Evolutionary conservation across 352 stramenopile species (phyloP), one percentile per base, ranked within the genome.

Genomic region (Pythium utonaiense): DNA sequence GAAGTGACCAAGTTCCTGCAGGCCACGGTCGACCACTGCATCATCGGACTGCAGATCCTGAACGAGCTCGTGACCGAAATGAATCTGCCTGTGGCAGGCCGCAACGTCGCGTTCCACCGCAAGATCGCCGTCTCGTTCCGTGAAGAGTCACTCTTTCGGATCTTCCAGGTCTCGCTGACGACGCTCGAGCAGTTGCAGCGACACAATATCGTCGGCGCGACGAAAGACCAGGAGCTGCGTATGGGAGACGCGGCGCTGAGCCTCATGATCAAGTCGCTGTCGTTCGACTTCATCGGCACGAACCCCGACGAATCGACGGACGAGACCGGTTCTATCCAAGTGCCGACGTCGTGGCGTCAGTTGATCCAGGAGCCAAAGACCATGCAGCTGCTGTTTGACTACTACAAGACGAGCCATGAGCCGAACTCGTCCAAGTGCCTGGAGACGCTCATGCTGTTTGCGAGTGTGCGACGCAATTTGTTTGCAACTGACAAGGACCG

Each of bases 281-380:
- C 90, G 12, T 99, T 99, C 78, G 97, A 99, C 72, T 99, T 99
- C 73, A 99, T 99, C 59, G 97, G 97, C 33, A 99, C 96, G 8
- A 99, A 99, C 73, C 93, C 96, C 13, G 96, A 99, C 64, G 96
- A 99, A 74, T 98, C 92, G 0, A 93, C 94, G 0, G 96, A 99
- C 59, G 96, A 99, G 56, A 96, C 98, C 14, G 96, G 96, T 6
- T 98, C 97, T 7, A 91, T 99, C 52, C 97, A 99, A 80, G 92
- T 98, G 10, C 97, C 96, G 0, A 98, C 90, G 10, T 93, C 92
- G n/a, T 99, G 97, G 97, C 80, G 96, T 31, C 58, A 81, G 3
- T 68, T 98, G 12, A 83, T 99, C 53, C 92, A 98, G 61, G 96
- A 99, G 57, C 83, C 95, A 3, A 83, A 91, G 56, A 99, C 94